Evolutionary conservation across 345 rosid species (phyloP).

Genomic region (Salix viminalis): DNA sequence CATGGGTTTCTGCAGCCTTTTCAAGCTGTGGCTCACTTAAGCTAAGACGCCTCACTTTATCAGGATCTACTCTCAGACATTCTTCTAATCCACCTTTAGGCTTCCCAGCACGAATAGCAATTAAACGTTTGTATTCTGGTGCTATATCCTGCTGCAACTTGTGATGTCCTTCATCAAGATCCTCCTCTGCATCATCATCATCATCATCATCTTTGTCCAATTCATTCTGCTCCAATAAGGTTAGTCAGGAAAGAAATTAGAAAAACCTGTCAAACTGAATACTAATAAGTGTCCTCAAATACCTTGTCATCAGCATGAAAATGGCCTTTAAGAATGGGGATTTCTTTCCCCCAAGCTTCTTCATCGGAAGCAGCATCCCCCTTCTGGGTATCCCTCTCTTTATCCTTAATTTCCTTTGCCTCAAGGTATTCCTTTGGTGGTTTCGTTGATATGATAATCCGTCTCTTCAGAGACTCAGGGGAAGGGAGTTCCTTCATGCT

Average conservation of each 20-base stretch:
- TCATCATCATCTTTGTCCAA: constrained; percentile 35
- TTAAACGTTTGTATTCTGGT: constrained; percentile 44
- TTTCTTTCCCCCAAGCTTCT: constrained; percentile 79
- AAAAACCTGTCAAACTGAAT: constrained; percentile 6
- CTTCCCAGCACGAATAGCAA: constrained; percentile 56
- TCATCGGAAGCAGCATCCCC: constrained; percentile 30
- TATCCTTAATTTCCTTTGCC: constrained; percentile 38
- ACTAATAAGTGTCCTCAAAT: background rate
- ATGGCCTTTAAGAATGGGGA: constrained; percentile 40
- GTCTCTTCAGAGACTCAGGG: constrained; percentile 57
- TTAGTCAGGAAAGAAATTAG: constrained; percentile 9
- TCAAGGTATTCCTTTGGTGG: constrained; percentile 86
- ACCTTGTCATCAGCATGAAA: constrained; percentile 37
- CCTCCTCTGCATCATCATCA: constrained; percentile 25
- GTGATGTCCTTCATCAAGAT: constrained; percentile 4
- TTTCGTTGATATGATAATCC: constrained; percentile 82
- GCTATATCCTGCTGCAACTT: constrained; percentile 10
- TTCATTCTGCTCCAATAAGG: constrained; percentile 37
- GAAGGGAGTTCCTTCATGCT: constrained; percentile 81
- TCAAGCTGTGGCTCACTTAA: constrained; percentile 60
- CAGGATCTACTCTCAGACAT: constrained; percentile 40
- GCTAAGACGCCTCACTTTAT: constrained; percentile 57
- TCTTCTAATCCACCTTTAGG: constrained; percentile 48
- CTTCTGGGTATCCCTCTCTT: constrained; percentile 39
- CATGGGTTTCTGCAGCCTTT: constrained; percentile 48